Conservation (phyloP, 257 asterid genomes). For the Asclepias syriaca region DNA sequence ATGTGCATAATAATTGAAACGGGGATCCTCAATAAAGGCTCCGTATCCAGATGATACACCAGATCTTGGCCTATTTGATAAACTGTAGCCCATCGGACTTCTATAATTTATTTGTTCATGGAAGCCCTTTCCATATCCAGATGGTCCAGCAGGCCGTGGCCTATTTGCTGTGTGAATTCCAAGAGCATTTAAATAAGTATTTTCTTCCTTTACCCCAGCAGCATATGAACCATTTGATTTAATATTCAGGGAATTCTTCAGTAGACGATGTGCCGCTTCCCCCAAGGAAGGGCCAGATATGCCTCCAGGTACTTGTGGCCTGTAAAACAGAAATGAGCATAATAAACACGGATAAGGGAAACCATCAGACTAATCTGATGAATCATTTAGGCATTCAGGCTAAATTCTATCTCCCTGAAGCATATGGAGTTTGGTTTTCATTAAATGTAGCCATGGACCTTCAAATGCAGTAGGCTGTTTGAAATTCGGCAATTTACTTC, state of each 20-base stretch:
- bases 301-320: conserved; percentile 76
- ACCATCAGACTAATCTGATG: neutral
- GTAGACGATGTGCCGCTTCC: conserved; percentile 90
- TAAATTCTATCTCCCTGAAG: neutral
- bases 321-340: conserved; percentile 28
- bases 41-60: conserved; percentile 39
- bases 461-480: neutral
- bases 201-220: conserved; percentile 27
- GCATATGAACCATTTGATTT: conserved; percentile 26
- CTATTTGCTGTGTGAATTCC: conserved; percentile 36
- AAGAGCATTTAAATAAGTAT: conserved; percentile 27
- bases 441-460: neutral
- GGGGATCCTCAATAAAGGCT: conserved; percentile 34
- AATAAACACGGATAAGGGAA: neutral
- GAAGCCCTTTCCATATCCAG: conserved; percentile 59
- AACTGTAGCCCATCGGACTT: conserved; percentile 29
- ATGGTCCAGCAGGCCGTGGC: conserved; percentile 72
- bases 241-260: conserved; percentile 61
- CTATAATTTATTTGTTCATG: conserved; percentile 31
- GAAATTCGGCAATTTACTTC: neutral
- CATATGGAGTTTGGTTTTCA: neutral
- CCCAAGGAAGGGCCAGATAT: conserved; percentile 79
- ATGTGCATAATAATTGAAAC: conserved; percentile 20
- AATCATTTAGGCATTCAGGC: neutral
- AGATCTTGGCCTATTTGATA: conserved; percentile 36